Percentiles rank a stretch among this genome's conserved stretches.
These are phyloP conservation scores for Voacanga thouarsii DNA, from an alignment of 257 asterid species.

Conservation along the genomic window DNA sequence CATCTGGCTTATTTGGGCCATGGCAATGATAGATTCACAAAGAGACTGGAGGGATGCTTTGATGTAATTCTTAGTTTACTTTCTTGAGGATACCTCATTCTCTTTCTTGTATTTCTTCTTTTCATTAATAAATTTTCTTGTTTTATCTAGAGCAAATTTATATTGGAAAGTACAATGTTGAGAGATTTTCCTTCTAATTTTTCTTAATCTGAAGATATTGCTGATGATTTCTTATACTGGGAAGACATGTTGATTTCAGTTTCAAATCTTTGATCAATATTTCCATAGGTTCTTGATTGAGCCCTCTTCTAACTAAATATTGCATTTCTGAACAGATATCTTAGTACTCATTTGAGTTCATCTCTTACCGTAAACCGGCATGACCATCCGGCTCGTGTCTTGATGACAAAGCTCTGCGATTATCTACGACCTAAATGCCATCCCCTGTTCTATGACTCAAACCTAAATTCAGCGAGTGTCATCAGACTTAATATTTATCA, in stretches of 20 bases:
- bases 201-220: neutral
- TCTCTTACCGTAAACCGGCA: conserved; percentile 57
- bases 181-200: neutral
- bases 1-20: too few species aligned
- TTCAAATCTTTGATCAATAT: neutral
- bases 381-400: conserved; percentile 46
- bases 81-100: neutral
- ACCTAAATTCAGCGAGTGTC: conserved; percentile 68
- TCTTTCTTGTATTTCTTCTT: neutral
- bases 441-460: conserved; percentile 76
- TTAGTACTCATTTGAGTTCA: conserved; percentile 55
- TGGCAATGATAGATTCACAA: neutral
- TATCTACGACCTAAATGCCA: conserved; percentile 80
- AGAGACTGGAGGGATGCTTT: neutral
- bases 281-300: neutral
- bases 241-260: neutral
- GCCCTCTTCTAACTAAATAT: neutral
- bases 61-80: neutral
- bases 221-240: neutral
- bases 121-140: neutral
- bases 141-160: neutral
- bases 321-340: conserved; percentile 48
- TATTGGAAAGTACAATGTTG: neutral
- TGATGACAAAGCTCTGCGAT: conserved; percentile 52
- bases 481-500: conserved; percentile 88